phyloP scores from a whole-genome alignment of 352 stramenopile species.

The Globisporangium sylvaticum region DNA sequence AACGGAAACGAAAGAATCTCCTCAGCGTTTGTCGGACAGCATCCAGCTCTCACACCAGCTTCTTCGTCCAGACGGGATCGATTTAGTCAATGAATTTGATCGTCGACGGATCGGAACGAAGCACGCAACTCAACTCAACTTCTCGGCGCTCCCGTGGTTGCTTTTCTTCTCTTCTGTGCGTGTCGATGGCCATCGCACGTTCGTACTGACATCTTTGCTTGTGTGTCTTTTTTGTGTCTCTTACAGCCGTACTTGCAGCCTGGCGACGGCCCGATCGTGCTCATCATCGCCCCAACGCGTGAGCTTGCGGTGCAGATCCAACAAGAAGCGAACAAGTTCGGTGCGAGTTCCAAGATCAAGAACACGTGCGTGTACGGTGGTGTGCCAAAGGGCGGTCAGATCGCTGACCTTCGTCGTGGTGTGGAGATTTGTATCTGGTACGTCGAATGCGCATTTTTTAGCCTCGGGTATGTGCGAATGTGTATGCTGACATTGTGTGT shows the following conservation, averaged over 20 bases:
- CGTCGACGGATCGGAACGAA: constrained; percentile 19
- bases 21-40: constrained; percentile 9
- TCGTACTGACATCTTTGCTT: constrained; percentile 26
- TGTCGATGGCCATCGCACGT: constrained; percentile 14
- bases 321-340: constrained; percentile 99
- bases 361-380: constrained; percentile 99
- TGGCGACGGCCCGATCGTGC: constrained; percentile 98
- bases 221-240: constrained; percentile 23
- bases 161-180: constrained; percentile 22
- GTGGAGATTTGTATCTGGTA: constrained; percentile 86
- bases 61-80: constrained; percentile 11
- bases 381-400: constrained; percentile 94
- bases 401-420: constrained; percentile 73
- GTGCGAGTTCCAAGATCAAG: constrained; percentile 96
- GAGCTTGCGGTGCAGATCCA: constrained; percentile 99
- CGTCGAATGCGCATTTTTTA: constrained; percentile 2
- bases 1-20: constrained; percentile 8
- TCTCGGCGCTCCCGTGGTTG: constrained; percentile 35
- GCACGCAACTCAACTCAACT: constrained; percentile 46
- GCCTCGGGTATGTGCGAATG: neutral
- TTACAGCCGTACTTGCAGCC: constrained; percentile 87
- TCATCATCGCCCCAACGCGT: constrained; percentile 97
- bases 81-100: constrained; percentile 8
- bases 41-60: constrained; percentile 13
- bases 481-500: neutral